A percentile compares a stretch with the other conserved stretches of the same genome.
phyloP scores from a whole-genome alignment of 257 asterid species.

The Lycium ferocissimum region DNA sequence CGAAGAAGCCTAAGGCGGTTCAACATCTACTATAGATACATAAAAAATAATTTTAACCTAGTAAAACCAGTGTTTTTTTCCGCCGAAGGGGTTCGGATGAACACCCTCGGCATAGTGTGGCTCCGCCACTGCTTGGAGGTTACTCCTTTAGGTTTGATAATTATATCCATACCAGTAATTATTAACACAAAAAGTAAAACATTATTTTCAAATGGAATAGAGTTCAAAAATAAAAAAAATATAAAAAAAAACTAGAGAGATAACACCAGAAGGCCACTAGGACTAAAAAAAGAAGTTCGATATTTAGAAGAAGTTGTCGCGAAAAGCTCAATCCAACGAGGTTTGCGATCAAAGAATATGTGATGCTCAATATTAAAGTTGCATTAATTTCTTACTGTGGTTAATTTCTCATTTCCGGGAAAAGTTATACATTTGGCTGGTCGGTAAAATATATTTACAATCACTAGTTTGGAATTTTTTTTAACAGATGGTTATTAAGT shows the following conservation, averaged over 20 bases:
- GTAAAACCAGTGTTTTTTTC: too few relatives aligned
- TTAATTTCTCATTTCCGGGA: neutral
- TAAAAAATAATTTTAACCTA: too few relatives aligned
- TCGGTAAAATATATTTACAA: neutral
- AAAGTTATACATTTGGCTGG: neutral
- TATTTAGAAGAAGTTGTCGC: neutral
- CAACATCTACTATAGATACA: too few relatives aligned
- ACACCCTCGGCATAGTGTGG: too few relatives aligned
- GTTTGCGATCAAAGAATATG: neutral
- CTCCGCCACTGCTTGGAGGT: neutral
- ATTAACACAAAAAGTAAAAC: neutral
- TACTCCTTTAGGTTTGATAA: neutral
- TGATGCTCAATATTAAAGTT: neutral
- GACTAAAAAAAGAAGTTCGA: neutral
- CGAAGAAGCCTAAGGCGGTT: too few relatives aligned
- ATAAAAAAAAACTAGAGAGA: neutral
- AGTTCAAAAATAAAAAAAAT: neutral
- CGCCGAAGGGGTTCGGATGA: too few relatives aligned
- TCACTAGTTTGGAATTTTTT: too few relatives aligned
- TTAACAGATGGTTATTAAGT: too few relatives aligned
- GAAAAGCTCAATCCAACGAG: neutral
- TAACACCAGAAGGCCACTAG: neutral
- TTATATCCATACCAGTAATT: neutral
- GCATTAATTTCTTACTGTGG: neutral
- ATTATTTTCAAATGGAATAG: neutral